Base-by-base conservation (phyloP, 208 protist species). In the Porcisia deanei region DNA sequence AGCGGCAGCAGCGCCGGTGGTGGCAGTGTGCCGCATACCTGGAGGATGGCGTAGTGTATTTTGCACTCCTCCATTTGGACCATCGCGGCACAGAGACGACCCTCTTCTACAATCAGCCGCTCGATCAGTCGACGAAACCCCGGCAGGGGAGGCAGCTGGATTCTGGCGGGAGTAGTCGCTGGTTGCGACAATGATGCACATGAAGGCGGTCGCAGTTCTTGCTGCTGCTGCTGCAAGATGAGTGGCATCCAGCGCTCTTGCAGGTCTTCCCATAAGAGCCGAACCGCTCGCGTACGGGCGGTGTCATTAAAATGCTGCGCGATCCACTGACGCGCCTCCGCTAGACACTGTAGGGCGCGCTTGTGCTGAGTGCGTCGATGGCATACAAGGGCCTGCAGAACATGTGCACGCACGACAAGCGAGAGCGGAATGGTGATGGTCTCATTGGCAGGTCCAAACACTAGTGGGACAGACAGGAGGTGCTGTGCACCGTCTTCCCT, bases 21-120 rank as follows among this genome's bases (percentile, higher is more conserved):
- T 3, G 69, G 71, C 61, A 76, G 47, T 16, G 75, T 49, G 45
- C 75, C 66, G 45, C 66, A 81, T 41, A 43, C 14, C 61, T 74
- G 81, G 16, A 77, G 57, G 53, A 89, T 79, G 2, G 84, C 67
- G 64, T 86, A 82, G 68, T 89, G 83, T 52, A 89, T 76, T 20
- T 79, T 80, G 64, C 88, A 92, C 25, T 86, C 66, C 73, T 92
- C 88, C 65, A 81, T 75, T 10, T 68, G 69, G 1, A 92, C 61
- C 59, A 86, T 81, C 4, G 78, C 63, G 52, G 81, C 79, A 61
- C 88, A 92, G 53, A 76, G 85, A 49, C 75, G 70, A 10, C 57
- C 25, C 75, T 92, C 88, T 41, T 55, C 53, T 10, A 49, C 14
- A 34, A 77, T 71, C 2, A 65, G 49, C 18, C 59, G 61, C n/a